Evolutionary conservation across 208 protist species (phyloP), one percentile per base, ranked within the genome.

Genomic region (Leishmania arabica): DNA sequence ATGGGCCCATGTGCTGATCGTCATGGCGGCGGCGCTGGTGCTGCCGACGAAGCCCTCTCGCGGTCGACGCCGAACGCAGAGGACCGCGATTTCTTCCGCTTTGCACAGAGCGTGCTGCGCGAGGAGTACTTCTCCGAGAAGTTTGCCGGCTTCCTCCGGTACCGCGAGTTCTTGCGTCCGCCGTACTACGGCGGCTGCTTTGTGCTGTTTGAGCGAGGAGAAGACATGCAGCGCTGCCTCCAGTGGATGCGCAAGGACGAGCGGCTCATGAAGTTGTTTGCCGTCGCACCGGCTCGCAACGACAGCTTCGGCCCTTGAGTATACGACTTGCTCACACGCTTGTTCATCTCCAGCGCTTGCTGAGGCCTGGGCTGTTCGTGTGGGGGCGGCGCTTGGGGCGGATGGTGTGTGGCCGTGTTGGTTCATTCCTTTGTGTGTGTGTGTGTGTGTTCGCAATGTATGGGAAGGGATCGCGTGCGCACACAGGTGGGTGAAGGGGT

Each of bases 171-270:
- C 51, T 54, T 88, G 51, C 79, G 82, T 4, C 88, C 90, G 2
- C 84, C 85, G n/a, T 89, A 80, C 49, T 81, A 73, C 49, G 82
- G 89, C 21, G 92, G 89, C 27, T 90, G 87, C 64, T 93, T 96
- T 81, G 85, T 96, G 72, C 76, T 83, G 13, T 95, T 96, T 77
- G 79, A 88, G 53, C 77, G 82, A n/a, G 49, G 77, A 13, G 73
- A 77, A 40, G 83, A 88, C 81, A 89, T 90, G 71, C 82, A 72
- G 34, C 84, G 80, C 65, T 96, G 92, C 79, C 64, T 92, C 77
- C 79, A 83, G 73, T 94, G 88, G 92, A 79, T 93, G 79, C 72
- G 84, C 47, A 62, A 71, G 49, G 79, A 90, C 1, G 78, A 62
- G 34, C 69, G 77, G 42, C 49, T 92, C 24, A 73, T 65, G 77